These are phyloP conservation scores for Aspergillus neotritici DNA, from an alignment of 2,329 filamentous ascomycete species.

Conservation along the genomic window DNA sequence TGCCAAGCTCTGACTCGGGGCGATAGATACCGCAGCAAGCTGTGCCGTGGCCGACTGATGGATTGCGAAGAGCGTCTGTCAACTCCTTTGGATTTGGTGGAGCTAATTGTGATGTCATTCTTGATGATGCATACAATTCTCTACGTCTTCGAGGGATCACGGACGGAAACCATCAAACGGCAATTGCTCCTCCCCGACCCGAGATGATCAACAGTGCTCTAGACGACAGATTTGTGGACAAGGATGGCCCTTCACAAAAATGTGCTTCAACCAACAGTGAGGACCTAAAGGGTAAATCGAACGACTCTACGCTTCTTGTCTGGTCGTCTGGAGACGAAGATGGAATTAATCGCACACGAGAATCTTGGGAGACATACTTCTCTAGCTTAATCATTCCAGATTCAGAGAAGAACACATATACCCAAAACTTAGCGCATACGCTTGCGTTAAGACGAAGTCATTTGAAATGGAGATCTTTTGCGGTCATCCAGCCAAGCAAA, in stretches of 20 bases:
- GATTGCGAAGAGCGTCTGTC: slow-evolving; percentile 21
- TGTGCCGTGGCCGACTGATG: slow-evolving; percentile 20
- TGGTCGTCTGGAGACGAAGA: too few relatives aligned
- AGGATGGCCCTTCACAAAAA: too few relatives aligned
- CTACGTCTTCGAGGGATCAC: neutral
- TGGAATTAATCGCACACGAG: too few relatives aligned
- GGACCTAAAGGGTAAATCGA: too few relatives aligned
- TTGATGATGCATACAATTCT: slow-evolving; percentile 22
- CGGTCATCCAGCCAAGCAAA: too few relatives aligned
- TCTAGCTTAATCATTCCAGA: too few relatives aligned
- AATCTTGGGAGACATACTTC: too few relatives aligned
- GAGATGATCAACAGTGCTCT: neutral
- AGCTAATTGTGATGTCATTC: slow-evolving; percentile 26
- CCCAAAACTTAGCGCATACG: neutral
- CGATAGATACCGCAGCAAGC: too few relatives aligned
- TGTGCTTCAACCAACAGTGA: too few relatives aligned
- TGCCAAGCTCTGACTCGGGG: too few relatives aligned
- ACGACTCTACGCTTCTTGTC: too few relatives aligned
- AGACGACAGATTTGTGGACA: neutral
- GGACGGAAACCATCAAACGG: neutral
- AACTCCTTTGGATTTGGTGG: slow-evolving; percentile 35
- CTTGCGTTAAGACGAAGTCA: neutral
- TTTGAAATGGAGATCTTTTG: neutral
- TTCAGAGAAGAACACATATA: too few relatives aligned
- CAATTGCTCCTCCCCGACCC: neutral